Evolutionary conservation across 768 basidiomycete genomes (phyloP), one percentile per base, ranked within the genome.

Genomic region (Udeniomyces megalosporus): DNA sequence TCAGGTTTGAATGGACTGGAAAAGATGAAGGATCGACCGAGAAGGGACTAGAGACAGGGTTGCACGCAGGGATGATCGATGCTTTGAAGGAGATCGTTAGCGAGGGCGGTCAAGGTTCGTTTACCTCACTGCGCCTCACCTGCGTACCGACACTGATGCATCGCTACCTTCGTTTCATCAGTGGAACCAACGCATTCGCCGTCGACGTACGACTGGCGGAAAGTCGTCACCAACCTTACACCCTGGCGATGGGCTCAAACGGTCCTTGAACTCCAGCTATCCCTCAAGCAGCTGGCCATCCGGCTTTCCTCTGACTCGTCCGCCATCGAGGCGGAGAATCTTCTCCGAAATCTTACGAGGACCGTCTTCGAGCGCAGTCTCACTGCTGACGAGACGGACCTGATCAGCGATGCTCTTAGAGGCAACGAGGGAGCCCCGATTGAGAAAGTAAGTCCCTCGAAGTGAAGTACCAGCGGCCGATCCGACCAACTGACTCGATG

Each of bases 311-410:
- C 46, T 22, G 46, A 34, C 44, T 50, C 56, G 15, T 58, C 46
- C 48, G 54, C 38, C 20, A 38, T 48, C 15, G 58, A 60, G 14
- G 63, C 63, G 10, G 50, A 54, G n/a, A 42, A 51, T 14, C 63
- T 53, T 4, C 47, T 65, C 31, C 24, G 42, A 2, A 59, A 54
- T 24, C 22, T 65, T 24, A 59, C 58, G 12, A 20, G 58, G 58
- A 47, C 63, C 22, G 58, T 58, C 2, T 65, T 59, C 32, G 63
- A 65, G 51, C 58, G 57, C 32, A 50, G 60, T 26, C 49, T 65
- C 26, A 44, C 57, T 4, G 47, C 51, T 3, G 63, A 65, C 38
- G 63, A 65, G 32, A 58, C 63, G 20, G 63, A 65, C 28, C 47
- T 65, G 15, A 52, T 65, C 31, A 53, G 63, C 42, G 52, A 65